Conservation (phyloP, 352 stramenopile species). For the Pythium insidiosum region DNA sequence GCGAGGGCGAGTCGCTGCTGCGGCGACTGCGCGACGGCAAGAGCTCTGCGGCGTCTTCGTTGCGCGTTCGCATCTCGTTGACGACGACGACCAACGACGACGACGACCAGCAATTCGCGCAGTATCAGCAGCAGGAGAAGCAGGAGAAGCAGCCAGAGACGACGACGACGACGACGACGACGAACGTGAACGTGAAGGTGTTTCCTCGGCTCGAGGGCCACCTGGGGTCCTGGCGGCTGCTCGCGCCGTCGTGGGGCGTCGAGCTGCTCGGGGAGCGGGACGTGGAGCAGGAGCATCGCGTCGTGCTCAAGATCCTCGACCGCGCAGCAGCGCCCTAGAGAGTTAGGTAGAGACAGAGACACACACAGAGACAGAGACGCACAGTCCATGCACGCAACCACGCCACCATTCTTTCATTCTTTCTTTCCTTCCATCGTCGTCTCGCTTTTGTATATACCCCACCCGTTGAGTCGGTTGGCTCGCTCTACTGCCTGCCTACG, state of each 20-base stretch:
- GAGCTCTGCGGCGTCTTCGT: not conserved
- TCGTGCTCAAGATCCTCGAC: conserved; percentile 44
- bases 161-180: too few relatives aligned
- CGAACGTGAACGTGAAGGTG: conserved; percentile 1
- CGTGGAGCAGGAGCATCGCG: conserved; percentile 21
- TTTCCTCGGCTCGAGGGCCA: conserved; percentile 41
- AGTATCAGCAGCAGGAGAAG: too few relatives aligned
- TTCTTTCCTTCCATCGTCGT: not conserved
- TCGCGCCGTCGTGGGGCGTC: conserved; percentile 49
- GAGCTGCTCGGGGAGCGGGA: conserved; percentile 18
- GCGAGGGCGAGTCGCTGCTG: conserved; percentile 51
- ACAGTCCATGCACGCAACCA: too few relatives aligned
- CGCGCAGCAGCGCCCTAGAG: conserved; percentile 17
- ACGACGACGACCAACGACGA: too few relatives aligned
- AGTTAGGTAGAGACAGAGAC: too few relatives aligned
- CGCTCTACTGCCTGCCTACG: conserved; percentile 29
- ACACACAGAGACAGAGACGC: too few relatives aligned
- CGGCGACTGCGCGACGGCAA: conserved; percentile 16
- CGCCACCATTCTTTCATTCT: too few relatives aligned
- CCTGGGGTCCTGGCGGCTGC: conserved; percentile 32
- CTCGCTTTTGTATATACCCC: too few relatives aligned
- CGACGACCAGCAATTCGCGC: too few relatives aligned
- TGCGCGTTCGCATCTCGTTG: too few relatives aligned
- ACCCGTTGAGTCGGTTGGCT: not conserved
- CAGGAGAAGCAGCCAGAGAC: too few relatives aligned